A percentile compares a stretch with the other conserved stretches of the same genome.
Conservation (phyloP, 129 eudicot species). For the Escallonia rubra region DNA sequence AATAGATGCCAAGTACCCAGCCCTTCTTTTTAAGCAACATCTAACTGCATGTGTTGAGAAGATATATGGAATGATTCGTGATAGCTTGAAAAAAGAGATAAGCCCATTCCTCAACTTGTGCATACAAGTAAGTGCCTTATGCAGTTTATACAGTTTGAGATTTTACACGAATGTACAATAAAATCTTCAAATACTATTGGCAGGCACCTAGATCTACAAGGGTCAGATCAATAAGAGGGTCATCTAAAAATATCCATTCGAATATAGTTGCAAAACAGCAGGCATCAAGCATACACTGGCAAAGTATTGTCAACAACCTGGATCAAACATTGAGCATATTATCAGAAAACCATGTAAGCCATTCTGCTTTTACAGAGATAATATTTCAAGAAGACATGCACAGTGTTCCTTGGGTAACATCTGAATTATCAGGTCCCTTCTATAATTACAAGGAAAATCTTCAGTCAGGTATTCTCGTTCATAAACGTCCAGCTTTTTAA, state of each 20-base stretch:
- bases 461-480: constrained; percentile 89
- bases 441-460: constrained; percentile 68
- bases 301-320: constrained; percentile 78
- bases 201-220: constrained; percentile 98
- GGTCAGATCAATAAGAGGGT: constrained; percentile 69
- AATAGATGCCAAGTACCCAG: constrained; percentile 97
- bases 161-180: constrained; percentile 4
- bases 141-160: constrained; percentile 1
- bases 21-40: constrained; percentile 92
- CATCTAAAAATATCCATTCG: constrained; percentile 71
- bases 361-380: not conserved
- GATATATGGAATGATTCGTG: constrained; percentile 94
- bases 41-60: constrained; percentile 95
- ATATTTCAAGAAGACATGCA: not conserved
- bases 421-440: constrained; percentile 67
- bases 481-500: constrained; percentile 98
- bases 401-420: constrained; percentile 1
- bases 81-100: constrained; percentile 90
- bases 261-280: constrained; percentile 75
- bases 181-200: constrained; percentile 16
- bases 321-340: constrained; percentile 61
- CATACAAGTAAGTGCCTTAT: constrained; percentile 61
- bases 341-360: constrained; percentile 72
- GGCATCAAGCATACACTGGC: constrained; percentile 90
- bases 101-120: constrained; percentile 78